phyloP scores from a whole-genome alignment of 2,329 filamentous ascomycete species.

The Fusarium albosuccineum region DNA sequence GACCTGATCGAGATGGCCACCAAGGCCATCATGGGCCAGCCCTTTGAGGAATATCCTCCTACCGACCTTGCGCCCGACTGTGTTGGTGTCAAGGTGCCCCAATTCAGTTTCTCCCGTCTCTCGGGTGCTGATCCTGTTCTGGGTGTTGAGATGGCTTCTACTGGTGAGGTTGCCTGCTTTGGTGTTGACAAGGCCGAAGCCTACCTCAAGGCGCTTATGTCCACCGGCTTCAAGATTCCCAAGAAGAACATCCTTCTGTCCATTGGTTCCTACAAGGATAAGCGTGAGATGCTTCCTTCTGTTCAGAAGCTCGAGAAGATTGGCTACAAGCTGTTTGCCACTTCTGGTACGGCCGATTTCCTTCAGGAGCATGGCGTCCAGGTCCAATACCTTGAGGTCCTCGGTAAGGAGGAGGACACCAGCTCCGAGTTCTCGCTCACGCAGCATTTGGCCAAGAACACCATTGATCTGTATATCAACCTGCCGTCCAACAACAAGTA shows the following conservation, averaged over 20 bases:
- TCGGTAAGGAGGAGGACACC: conserved; percentile 84
- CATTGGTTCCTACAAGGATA: conserved; percentile 97
- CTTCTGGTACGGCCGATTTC: conserved; percentile 96
- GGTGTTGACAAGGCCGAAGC: conserved; percentile 97
- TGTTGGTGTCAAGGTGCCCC: conserved; percentile 97
- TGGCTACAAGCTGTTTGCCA: conserved; percentile 96
- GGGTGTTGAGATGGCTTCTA: conserved; percentile 99
- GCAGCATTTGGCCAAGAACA: conserved; percentile 96
- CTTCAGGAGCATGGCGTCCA: conserved; percentile 91
- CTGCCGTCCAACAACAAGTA: conserved; percentile 98
- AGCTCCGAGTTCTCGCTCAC: conserved; percentile 97
- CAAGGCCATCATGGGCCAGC: conserved; percentile 91
- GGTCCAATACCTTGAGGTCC: conserved; percentile 92
- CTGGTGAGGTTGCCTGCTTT: conserved; percentile 97
- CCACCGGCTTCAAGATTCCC: conserved; percentile 95
- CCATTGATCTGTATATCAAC: conserved; percentile 99
- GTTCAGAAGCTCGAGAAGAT: conserved; percentile 89
- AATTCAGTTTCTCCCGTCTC: conserved; percentile 98
- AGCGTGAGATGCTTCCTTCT: conserved; percentile 95
- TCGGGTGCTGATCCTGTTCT: conserved; percentile 96
- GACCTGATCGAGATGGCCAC: conserved; percentile 99
- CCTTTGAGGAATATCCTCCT: conserved; percentile 85
- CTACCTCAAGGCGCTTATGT: conserved; percentile 95
- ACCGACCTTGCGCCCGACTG: conserved; percentile 82
- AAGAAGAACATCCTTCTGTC: conserved; percentile 96